phyloP scores from a whole-genome alignment of 148 eudicot species.

The Camellia lanceoleosa region DNA sequence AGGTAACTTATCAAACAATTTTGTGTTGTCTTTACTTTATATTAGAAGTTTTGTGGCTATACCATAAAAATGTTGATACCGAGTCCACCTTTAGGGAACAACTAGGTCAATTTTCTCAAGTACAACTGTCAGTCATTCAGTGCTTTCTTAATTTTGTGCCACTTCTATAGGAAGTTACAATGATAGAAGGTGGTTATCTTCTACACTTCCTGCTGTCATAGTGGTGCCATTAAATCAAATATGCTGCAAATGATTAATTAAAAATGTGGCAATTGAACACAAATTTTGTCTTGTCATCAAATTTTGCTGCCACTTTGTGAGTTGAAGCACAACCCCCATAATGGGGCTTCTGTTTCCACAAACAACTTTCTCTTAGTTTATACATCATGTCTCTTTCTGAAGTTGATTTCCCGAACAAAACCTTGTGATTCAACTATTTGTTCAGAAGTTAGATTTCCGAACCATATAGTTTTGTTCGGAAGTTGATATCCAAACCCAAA shows the following conservation, averaged over 20 bases:
- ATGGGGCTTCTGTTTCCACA: background rate
- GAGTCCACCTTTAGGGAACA: background rate
- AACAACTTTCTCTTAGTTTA: too few relatives aligned
- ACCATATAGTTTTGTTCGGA: too few relatives aligned
- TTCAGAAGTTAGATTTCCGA: too few relatives aligned
- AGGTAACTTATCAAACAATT: slow-evolving; percentile 36
- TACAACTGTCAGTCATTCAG: background rate
- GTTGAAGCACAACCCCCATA: background rate
- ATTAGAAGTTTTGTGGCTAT: background rate
- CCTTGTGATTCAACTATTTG: too few relatives aligned
- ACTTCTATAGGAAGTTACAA: background rate
- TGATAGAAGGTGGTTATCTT: background rate
- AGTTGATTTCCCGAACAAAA: too few relatives aligned
- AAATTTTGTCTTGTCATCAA: background rate
- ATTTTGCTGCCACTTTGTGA: background rate
- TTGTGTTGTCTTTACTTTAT: background rate
- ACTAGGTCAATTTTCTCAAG: background rate
- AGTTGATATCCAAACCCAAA: too few relatives aligned
- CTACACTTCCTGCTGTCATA: background rate
- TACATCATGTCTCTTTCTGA: too few relatives aligned
- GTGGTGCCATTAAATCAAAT: background rate
- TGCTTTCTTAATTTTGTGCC: slow-evolving; percentile 1
- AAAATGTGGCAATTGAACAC: background rate
- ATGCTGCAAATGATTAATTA: background rate
- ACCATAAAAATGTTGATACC: background rate